phyloP scores from a whole-genome alignment of 1,284 basidiomycete species.

The Pholiota adiposa region DNA sequence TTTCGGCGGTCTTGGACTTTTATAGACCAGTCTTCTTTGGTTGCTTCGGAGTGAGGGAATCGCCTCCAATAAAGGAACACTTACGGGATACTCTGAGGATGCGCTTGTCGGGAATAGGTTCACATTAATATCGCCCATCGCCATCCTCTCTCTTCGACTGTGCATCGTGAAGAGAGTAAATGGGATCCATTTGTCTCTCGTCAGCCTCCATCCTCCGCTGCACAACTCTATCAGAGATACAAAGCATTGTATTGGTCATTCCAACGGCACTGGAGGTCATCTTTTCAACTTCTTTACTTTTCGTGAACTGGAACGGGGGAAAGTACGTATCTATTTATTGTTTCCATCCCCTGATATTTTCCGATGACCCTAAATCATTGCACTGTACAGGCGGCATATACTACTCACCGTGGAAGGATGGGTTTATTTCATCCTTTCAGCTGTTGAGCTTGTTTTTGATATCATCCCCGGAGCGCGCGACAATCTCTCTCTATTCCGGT shows the following conservation, averaged over 20 bases:
- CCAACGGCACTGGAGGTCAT: slow-evolving; percentile 67
- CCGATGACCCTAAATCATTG: background rate
- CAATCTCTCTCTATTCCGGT: slow-evolving; percentile 37
- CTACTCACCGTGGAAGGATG: slow-evolving; percentile 66
- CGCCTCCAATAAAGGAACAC: background rate
- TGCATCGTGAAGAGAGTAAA: slow-evolving; percentile 22
- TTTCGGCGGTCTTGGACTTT: slow-evolving; percentile 1
- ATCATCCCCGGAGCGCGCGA: slow-evolving; percentile 52
- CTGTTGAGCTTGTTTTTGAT: slow-evolving; percentile 65
- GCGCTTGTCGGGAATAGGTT: slow-evolving; percentile 14
- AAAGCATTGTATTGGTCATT: slow-evolving; percentile 59
- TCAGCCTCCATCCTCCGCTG: slow-evolving; percentile 73
- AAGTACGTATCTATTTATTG: slow-evolving; percentile 47
- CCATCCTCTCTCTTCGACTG: slow-evolving; percentile 8
- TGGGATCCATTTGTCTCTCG: slow-evolving; percentile 66
- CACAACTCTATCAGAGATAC: slow-evolving; percentile 48
- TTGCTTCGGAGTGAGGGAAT: background rate
- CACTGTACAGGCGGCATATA: slow-evolving; percentile 50
- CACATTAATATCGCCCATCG: slow-evolving; percentile 12
- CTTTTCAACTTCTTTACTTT: slow-evolving; percentile 56
- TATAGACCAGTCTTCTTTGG: background rate
- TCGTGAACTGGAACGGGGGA: slow-evolving; percentile 52
- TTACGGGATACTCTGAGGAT: slow-evolving; percentile 16
- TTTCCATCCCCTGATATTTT: background rate
- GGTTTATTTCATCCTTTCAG: slow-evolving; percentile 58